phyloP scores from a whole-genome alignment of 1,139 yeast genomes.

The Suhomyces bribrorum region DNA sequence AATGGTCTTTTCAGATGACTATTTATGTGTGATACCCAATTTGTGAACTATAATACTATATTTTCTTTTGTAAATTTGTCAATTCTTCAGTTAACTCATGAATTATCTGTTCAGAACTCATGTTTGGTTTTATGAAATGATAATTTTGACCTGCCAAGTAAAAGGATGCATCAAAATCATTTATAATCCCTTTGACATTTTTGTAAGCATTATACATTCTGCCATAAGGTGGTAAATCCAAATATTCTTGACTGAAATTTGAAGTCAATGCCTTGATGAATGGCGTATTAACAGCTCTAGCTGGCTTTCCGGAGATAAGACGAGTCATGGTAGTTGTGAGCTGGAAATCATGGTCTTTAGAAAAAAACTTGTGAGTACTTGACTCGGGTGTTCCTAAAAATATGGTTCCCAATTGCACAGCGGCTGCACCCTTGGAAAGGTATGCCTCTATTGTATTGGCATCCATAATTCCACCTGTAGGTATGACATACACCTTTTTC shows the following conservation, averaged over 20 bases:
- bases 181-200: conserved; percentile 17
- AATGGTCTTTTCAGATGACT: too few relatives aligned
- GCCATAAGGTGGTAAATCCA: conserved; percentile 40
- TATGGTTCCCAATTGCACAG: conserved; percentile 49
- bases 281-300: conserved; percentile 37
- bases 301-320: conserved; percentile 41
- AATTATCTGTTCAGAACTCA: conserved; percentile 8
- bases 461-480: conserved; percentile 51
- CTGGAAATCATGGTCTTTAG: conserved; percentile 4
- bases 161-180: conserved; percentile 27
- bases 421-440: conserved; percentile 42
- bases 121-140: conserved; percentile 16
- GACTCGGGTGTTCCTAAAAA: conserved; percentile 43
- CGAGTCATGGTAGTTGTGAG: conserved; percentile 34
- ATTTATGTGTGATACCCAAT: too few relatives aligned
- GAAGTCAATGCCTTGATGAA: conserved; percentile 23
- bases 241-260: not conserved
- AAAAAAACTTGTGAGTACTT: conserved; percentile 22
- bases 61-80: not conserved
- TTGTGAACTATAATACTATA: too few relatives aligned
- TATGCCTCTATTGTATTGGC: conserved; percentile 25
- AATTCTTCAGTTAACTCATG: conserved; percentile 5
- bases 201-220: conserved; percentile 37
- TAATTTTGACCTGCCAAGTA: conserved; percentile 39
- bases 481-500: conserved; percentile 27